A percentile compares a stretch with the other conserved stretches of the same genome.
Conservation (phyloP, 2,329 filamentous ascomycete genomes). For the Epichloe gansuensis region DNA sequence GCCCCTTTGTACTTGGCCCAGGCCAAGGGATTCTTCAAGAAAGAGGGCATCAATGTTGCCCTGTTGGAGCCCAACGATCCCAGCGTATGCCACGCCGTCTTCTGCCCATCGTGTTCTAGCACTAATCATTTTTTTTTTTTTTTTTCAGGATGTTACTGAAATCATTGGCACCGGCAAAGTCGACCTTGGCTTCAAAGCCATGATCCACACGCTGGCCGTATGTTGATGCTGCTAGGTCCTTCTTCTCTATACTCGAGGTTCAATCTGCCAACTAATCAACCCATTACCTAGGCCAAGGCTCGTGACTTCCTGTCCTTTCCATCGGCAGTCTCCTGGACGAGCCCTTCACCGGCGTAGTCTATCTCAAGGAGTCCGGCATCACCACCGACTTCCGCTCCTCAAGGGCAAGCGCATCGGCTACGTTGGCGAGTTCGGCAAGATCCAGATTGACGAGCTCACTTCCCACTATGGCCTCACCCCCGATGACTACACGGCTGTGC, state of each 20-base stretch:
- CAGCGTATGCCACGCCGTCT: constrained; percentile 34
- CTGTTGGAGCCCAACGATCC: constrained; percentile 70
- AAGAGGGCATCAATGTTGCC: constrained; percentile 67
- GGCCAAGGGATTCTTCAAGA: constrained; percentile 61
- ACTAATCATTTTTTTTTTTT: background rate
- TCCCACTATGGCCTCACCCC: constrained; percentile 65
- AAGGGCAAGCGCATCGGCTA: constrained; percentile 70
- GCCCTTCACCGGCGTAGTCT: constrained; percentile 68
- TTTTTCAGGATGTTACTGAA: constrained; percentile 58
- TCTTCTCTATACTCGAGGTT: background rate
- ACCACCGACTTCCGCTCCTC: constrained; percentile 63
- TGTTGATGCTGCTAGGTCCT: constrained; percentile 7
- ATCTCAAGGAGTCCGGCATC: constrained; percentile 63
- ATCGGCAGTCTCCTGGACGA: constrained; percentile 68
- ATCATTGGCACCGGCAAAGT: constrained; percentile 68
- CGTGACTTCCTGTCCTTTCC: constrained; percentile 58
- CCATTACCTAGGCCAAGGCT: constrained; percentile 49
- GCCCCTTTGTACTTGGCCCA: constrained; percentile 68
- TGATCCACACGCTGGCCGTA: constrained; percentile 71
- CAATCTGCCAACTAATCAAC: no score
- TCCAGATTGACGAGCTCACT: constrained; percentile 72
- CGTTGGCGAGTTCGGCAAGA: constrained; percentile 72
- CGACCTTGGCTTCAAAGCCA: constrained; percentile 70
- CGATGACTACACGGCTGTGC: constrained; percentile 61
- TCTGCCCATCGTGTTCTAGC: background rate